phyloP scores from a whole-genome alignment of 371 early-diverging fungal genomes.

The Batrachochytrium dendrobatidis region DNA sequence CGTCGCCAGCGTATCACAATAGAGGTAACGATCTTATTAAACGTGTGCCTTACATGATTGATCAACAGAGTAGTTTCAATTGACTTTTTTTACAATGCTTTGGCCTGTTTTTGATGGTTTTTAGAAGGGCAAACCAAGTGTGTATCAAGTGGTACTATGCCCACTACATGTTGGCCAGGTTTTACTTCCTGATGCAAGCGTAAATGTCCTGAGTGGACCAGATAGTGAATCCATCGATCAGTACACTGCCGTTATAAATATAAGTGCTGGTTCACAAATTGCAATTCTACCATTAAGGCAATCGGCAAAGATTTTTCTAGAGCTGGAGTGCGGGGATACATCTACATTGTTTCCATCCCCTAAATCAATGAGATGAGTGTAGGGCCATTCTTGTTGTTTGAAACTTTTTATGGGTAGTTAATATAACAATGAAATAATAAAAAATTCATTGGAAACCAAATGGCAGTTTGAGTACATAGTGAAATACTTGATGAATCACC shows the following conservation, averaged over 20 bases:
- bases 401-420: too few species aligned
- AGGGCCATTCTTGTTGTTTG: too few species aligned
- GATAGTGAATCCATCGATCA: not conserved
- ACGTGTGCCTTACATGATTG: not conserved
- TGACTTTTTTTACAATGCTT: not conserved
- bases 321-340: too few species aligned
- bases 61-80: not conserved
- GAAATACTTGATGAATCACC: too few species aligned
- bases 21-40: constrained; percentile 37
- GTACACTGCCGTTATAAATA: not conserved
- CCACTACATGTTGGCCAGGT: constrained; percentile 58
- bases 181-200: constrained; percentile 13
- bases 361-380: too few species aligned
- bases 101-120: constrained; percentile 7
- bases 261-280: not conserved
- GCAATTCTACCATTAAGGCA: not conserved
- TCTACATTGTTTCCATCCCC: too few species aligned
- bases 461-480: too few species aligned
- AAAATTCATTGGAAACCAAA: too few species aligned
- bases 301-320: constrained; percentile 1
- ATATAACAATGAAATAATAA: too few species aligned
- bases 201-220: not conserved
- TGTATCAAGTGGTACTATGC: constrained; percentile 50
- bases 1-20: constrained; percentile 50
- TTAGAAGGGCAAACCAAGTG: constrained; percentile 46